Evolutionary conservation across 768 basidiomycete species (phyloP), one percentile per base, ranked within the genome.

Genomic region (Kwoniella sp.): DNA sequence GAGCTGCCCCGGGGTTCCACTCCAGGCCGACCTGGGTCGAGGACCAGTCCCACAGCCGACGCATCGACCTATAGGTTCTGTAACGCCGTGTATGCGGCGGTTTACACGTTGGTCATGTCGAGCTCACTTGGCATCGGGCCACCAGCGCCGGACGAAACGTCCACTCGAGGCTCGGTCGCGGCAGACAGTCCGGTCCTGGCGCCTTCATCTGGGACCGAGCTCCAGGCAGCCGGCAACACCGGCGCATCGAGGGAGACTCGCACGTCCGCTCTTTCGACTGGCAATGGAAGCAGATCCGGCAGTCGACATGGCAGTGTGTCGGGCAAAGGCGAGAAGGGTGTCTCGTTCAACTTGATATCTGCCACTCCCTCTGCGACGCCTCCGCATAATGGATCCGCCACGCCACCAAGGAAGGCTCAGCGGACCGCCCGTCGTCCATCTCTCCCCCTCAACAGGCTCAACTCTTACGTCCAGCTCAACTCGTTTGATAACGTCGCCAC

Each of bases 51-150:
- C 65, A 37, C 47, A 3, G 28, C 17, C 7, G 55, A 62, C 39
- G 14, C 86, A 85, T 66, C 70, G 77, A 45, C 80, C 10, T 84
- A 79, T 17, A 82, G 85, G 52, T 87, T 90, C 57, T 79, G 91
- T 27, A 82, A 89, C 60, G 85, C 86, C 22, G 76, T 85, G 3
- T 85, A 91, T 66, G 88, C 88, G 2, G 87, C 89, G 68, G 62
- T 84, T 8, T 95, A 85, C 65, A 82, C 84, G 31, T 79, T 93
- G 15, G 85, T 86, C 1, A 87, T 85, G 14, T 81, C 87, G 0
- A 78, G 83, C 0, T 78, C 80, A 14, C 76, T 91, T 2, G 84
- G 83, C 1, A 50, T 44, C 53, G 79, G 81, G 0, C n/a, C n/a
- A n/a, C n/a, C n/a, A n/a, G 75, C 78, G 20, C 73, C 76, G 26